These are phyloP conservation scores for Kazachstania martiniae DNA, from an alignment of 805 yeast species.

Conservation along the genomic window DNA sequence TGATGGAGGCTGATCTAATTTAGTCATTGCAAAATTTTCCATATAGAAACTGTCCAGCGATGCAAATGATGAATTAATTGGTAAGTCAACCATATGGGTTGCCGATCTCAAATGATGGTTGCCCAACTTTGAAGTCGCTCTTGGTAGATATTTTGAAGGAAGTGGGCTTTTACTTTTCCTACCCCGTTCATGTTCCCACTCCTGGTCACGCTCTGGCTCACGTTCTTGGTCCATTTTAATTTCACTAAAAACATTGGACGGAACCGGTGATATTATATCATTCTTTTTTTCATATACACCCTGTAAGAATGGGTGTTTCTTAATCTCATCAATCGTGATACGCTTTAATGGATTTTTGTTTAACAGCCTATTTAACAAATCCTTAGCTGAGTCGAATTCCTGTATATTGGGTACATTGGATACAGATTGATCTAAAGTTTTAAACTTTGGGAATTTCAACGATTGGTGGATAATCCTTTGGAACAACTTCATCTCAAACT, in stretches of 20 bases:
- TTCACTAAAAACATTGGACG: too few species aligned
- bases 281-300: too few species aligned
- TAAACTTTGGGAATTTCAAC: conserved; percentile 44
- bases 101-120: too few species aligned
- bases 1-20: conserved; percentile 3
- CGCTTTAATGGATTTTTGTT: conserved; percentile 61
- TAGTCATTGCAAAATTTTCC: conserved; percentile 35
- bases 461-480: conserved; percentile 61
- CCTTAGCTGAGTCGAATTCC: conserved; percentile 37
- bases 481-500: conserved; percentile 59
- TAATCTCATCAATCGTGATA: conserved; percentile 60
- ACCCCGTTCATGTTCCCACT: too few species aligned
- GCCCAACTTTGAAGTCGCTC: not conserved
- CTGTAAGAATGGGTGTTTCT: conserved; percentile 58
- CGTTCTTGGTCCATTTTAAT: too few species aligned
- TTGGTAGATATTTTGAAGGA: not conserved
- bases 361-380: conserved; percentile 50
- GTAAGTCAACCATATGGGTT: conserved; percentile 50
- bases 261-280: too few species aligned
- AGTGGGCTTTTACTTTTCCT: not conserved
- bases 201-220: too few species aligned
- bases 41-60: conserved; percentile 55
- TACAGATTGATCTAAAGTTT: conserved; percentile 13
- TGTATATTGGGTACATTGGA: conserved; percentile 31
- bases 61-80: conserved; percentile 66